Percentiles rank a stretch among this genome's conserved stretches.
phyloP scores from a whole-genome alignment of 192 early-diverging fungal species.

The Dissophora globulifera region DNA sequence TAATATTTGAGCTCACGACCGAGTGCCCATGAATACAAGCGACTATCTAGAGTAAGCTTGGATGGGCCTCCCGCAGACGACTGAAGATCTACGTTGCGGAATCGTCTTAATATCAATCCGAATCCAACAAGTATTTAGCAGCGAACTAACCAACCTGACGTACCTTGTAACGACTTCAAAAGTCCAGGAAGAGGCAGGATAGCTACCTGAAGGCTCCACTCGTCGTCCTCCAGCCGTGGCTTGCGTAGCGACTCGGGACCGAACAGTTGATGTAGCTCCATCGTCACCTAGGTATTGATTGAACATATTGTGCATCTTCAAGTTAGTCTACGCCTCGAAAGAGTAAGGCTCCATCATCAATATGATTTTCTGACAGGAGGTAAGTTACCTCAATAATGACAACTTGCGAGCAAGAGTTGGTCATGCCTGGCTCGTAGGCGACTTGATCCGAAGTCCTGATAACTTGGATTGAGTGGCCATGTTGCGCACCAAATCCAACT shows the following conservation, averaged over 20 bases:
- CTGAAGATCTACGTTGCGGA: slow-evolving; percentile 32
- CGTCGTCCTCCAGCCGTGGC: slow-evolving; percentile 58
- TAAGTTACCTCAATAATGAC: slow-evolving; percentile 53
- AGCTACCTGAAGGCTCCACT: slow-evolving; percentile 63
- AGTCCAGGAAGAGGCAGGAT: slow-evolving; percentile 48
- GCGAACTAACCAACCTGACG: too few relatives aligned
- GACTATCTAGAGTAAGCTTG: slow-evolving; percentile 58
- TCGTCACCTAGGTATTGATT: slow-evolving; percentile 8
- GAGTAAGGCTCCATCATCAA: too few relatives aligned
- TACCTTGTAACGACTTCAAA: slow-evolving; percentile 55
- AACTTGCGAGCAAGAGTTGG: slow-evolving; percentile 54
- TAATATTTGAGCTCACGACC: slow-evolving; percentile 37
- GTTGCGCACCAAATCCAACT: slow-evolving; percentile 49
- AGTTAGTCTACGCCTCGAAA: slow-evolving; percentile 23
- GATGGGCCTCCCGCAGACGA: slow-evolving; percentile 16
- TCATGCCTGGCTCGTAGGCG: slow-evolving; percentile 65
- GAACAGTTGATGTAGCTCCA: slow-evolving; percentile 23
- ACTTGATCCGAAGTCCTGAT: slow-evolving; percentile 30
- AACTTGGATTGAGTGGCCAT: slow-evolving; percentile 26
- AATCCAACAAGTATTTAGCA: too few relatives aligned
- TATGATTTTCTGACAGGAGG: too few relatives aligned
- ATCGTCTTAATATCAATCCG: too few relatives aligned
- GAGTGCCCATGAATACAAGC: slow-evolving; percentile 48
- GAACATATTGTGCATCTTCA: too few relatives aligned
- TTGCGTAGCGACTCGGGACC: slow-evolving; percentile 11